These are phyloP conservation scores for Apiotrichum gamsii DNA, from an alignment of 1,284 basidiomycete genomes.

Conservation along the genomic window DNA sequence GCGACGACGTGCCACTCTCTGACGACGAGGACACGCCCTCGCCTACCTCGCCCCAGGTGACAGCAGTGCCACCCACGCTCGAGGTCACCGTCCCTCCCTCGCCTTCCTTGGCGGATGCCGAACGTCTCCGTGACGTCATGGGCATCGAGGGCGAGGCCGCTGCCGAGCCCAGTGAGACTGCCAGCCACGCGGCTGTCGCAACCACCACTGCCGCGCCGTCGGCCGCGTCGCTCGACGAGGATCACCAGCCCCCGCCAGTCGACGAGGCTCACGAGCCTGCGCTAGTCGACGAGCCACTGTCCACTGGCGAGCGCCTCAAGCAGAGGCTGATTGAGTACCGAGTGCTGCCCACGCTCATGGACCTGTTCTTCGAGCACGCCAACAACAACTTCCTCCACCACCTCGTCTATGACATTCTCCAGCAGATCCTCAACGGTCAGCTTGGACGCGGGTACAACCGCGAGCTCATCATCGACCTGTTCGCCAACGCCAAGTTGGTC, in stretches of 20 bases:
- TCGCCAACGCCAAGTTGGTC: conserved; percentile 71
- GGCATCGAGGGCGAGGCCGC: conserved; percentile 12
- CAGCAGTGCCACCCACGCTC: background rate
- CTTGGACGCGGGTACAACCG: conserved; percentile 70
- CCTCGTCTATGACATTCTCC: conserved; percentile 91
- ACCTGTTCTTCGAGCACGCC: conserved; percentile 90
- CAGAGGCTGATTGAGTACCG: conserved; percentile 63
- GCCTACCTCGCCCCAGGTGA: conserved; percentile 1
- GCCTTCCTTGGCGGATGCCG: conserved; percentile 33
- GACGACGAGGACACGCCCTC: conserved; percentile 53
- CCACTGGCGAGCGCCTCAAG: conserved; percentile 69
- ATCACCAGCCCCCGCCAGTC: no score
- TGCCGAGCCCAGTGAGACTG: background rate
- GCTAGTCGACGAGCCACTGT: conserved; percentile 14
- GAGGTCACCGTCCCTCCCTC: conserved; percentile 27
- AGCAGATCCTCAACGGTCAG: conserved; percentile 87
- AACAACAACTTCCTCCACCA: conserved; percentile 99
- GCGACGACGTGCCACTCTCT: conserved; percentile 63
- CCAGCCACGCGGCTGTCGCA: conserved; percentile 25
- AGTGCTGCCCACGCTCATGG: conserved; percentile 67
- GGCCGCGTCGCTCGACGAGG: conserved; percentile 16
- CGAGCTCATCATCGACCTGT: conserved; percentile 71
- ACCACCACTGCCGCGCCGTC: conserved; percentile 27
- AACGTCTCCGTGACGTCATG: conserved; percentile 37
- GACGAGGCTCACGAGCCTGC: background rate